Evolutionary conservation across 192 early-diverging fungal species (phyloP).

Genomic region (Backusella circina): DNA sequence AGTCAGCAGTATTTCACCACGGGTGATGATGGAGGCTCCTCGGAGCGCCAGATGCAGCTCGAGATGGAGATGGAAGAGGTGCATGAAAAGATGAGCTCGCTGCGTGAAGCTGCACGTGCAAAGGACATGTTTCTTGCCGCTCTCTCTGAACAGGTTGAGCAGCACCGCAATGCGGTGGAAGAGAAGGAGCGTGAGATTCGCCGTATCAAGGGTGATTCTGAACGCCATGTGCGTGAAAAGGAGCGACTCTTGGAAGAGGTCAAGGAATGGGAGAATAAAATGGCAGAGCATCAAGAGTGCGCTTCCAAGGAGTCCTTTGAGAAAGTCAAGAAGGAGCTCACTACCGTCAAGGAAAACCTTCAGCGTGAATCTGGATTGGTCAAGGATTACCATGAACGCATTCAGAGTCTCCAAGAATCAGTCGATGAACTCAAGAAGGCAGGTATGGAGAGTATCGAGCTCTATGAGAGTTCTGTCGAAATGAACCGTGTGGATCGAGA

Average conservation of each 20-base stretch:
- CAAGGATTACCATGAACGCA: conserved; percentile 12
- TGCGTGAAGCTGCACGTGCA: conserved; percentile 35
- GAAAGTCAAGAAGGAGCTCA: conserved; percentile 22
- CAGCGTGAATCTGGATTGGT: conserved; percentile 7
- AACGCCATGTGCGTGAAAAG: conserved; percentile 28
- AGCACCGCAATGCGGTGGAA: conserved; percentile 30
- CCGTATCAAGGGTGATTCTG: conserved; percentile 21
- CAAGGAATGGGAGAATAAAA: conserved; percentile 19
- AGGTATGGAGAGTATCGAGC: conserved; percentile 41
- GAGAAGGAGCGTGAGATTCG: conserved; percentile 38
- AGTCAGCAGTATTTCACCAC: neutral
- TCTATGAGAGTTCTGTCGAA: conserved; percentile 40
- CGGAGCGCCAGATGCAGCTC: conserved; percentile 16
- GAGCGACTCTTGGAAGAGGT: conserved; percentile 21
- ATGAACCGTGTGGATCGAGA: conserved; percentile 37
- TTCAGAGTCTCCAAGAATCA: conserved; percentile 22
- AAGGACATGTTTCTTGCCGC: conserved; percentile 37
- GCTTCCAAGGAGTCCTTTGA: conserved; percentile 21
- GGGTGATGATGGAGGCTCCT: neutral
- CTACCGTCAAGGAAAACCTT: conserved; percentile 17
- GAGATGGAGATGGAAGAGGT: conserved; percentile 38
- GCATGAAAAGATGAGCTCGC: conserved; percentile 34
- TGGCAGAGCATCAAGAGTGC: conserved; percentile 16
- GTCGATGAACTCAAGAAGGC: conserved; percentile 40
- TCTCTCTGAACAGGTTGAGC: conserved; percentile 35